A percentile compares a stretch with the other conserved stretches of the same genome.
Conservation (phyloP, 306 rosid genomes). For the Cicer bijugum region DNA sequence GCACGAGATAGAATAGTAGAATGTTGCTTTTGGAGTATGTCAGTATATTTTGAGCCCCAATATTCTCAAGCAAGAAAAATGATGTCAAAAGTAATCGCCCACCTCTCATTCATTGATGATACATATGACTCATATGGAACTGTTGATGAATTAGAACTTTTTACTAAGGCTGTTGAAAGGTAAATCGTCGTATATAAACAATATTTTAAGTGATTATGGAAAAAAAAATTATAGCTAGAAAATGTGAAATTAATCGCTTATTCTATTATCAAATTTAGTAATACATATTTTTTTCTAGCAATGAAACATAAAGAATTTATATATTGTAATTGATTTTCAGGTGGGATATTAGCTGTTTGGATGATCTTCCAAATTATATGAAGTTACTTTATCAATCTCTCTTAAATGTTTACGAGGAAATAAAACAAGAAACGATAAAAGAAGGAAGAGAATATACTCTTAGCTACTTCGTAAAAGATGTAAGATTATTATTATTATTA, state of each 20-base stretch:
- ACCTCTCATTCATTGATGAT: neutral
- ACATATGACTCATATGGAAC: neutral
- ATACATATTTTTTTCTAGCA: neutral
- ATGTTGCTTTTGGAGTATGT: slow-evolving; percentile 28
- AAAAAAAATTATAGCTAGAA: neutral
- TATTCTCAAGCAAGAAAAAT: slow-evolving; percentile 40
- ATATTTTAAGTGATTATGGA: too few relatives aligned
- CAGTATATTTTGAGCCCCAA: slow-evolving; percentile 26
- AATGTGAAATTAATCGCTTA: too few relatives aligned
- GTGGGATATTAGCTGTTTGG: neutral
- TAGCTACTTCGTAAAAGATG: slow-evolving; percentile 20
- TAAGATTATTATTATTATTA: neutral
- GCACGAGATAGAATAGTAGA: slow-evolving; percentile 40
- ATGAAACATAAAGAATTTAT: too few relatives aligned
- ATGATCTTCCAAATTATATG: slow-evolving; percentile 17
- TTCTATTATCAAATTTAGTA: too few relatives aligned
- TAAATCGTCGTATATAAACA: neutral
- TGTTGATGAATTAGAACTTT: neutral
- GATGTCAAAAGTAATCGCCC: neutral
- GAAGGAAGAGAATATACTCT: slow-evolving; percentile 39
- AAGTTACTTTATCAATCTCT: neutral
- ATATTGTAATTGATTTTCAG: neutral
- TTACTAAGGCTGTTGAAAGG: slow-evolving; percentile 12
- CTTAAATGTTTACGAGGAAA: neutral
- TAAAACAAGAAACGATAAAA: slow-evolving; percentile 6